Evolutionary conservation across 2,329 filamentous ascomycete genomes (phyloP).

Genomic region (Aureobasidium vineae): DNA sequence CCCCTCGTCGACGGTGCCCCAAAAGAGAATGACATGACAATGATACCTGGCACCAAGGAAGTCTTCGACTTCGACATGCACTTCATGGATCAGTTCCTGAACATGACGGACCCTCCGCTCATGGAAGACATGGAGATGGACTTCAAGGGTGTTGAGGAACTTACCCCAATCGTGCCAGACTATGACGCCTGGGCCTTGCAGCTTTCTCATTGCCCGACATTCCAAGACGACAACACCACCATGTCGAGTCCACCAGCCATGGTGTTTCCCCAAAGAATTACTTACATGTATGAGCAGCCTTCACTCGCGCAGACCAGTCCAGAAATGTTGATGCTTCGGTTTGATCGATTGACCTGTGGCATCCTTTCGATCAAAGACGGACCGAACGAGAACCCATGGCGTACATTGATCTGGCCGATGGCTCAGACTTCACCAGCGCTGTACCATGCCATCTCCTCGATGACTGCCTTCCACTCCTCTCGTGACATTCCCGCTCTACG

Average conservation of each 20-base stretch:
- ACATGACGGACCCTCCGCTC: slow-evolving; percentile 12
- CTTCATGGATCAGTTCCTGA: slow-evolving; percentile 24
- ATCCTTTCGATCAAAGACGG: slow-evolving; percentile 71
- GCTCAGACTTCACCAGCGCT: slow-evolving; percentile 63
- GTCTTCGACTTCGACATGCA: slow-evolving; percentile 22
- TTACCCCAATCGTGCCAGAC: slow-evolving; percentile 26
- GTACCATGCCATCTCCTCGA: slow-evolving; percentile 65
- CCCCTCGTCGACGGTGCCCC: neutral
- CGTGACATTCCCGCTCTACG: slow-evolving; percentile 57
- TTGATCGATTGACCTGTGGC: slow-evolving; percentile 65
- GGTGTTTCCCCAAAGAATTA: slow-evolving; percentile 22
- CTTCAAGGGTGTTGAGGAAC: slow-evolving; percentile 28
- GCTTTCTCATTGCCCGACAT: slow-evolving; percentile 13
- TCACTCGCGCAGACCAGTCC: slow-evolving; percentile 43
- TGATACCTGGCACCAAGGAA: neutral
- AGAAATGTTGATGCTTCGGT: slow-evolving; percentile 62
- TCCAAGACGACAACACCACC: slow-evolving; percentile 3
- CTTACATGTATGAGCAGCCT: slow-evolving; percentile 36
- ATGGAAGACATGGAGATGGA: slow-evolving; percentile 19
- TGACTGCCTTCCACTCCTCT: slow-evolving; percentile 67
- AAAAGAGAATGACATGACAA: neutral
- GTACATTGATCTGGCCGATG: slow-evolving; percentile 67
- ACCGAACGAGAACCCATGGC: slow-evolving; percentile 67
- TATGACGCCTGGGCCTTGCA: slow-evolving; percentile 24
- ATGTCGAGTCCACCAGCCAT: slow-evolving; percentile 8